Base-by-base conservation (phyloP, 768 basidiomycete genomes). In the Multifurca ochricompacta region DNA sequence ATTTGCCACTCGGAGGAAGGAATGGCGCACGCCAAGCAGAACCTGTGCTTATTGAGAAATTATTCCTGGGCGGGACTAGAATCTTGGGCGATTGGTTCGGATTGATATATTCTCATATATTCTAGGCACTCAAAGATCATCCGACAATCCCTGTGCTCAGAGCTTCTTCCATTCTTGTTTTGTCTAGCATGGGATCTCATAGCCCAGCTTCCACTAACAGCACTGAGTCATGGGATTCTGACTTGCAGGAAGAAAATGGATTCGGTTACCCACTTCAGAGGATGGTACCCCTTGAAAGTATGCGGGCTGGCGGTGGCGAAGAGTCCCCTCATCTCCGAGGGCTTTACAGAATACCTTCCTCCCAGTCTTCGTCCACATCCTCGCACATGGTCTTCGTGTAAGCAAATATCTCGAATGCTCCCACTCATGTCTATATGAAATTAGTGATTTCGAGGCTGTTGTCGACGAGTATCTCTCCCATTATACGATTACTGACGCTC, bases 391-490 rank as follows among this genome's bases (percentile, higher is more conserved):
- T 49, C 35, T 60, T 27, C 30, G 32, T 60, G 59, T 60, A 31
- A 31, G 56, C n/a, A 34, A 5, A 4, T 13, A 16, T 18, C 1
- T 30, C 16, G 3, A 27, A 16, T 16, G n/a, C n/a, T 21, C 32
- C 6, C 23, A 11, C 18, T 42, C 18, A 25, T 14, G 11, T n/a
- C 21, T 16, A 6, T 10, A 19, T 34, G 3, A 34, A 30, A 27
- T 9, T 6, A 60, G 59, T 3, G 51, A 58, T 21, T 60, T 58
- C 8, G 59, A 60, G 48, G 44, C 56, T 1, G 39, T 60, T 2
- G 59, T 58, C 43, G 59, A 60, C 39, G 59, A 60, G 43, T 58
- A 54, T 23, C 51, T 58, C 6, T 59, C 56, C 23, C 48, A 48
- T 34, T 54, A 58, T 39, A 21, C 51, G 10, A 25, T 19, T 21